Evolutionary conservation across 352 stramenopile genomes (phyloP), one percentile per base, ranked within the genome.

Genomic region (Phytopythium kandeliae): DNA sequence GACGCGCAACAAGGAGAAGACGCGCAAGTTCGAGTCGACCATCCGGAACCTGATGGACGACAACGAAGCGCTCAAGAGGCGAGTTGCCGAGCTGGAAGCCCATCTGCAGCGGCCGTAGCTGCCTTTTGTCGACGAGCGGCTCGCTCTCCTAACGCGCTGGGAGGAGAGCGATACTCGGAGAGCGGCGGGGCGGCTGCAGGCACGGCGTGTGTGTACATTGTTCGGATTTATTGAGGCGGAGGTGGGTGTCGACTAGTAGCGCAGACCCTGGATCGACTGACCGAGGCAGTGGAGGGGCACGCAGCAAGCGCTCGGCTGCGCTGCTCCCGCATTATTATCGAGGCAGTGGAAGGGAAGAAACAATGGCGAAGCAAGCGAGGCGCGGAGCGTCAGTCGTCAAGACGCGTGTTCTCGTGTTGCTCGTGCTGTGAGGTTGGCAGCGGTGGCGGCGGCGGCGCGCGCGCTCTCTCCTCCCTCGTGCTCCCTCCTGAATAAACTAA

Each of bases 1-100:
- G 30, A 89, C 74, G 19, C 69, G 81, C 7, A 85, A 86, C 65
- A 89, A 92, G 59, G 81, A 92, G 48, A 89, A 89, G 62, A 89
- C 72, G 38, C 74, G 75, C 38, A 89, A 89, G 50, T 88, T 85
- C 50, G 81, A 92, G 50, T 68, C 70, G 19, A 89, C 74, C 17
- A 85, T 92, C 63, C 78, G 77, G 35, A 85, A 63, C 26, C 60
- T 92, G 9, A 88, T 86, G 81, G 78, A 89, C 19, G 81, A 89
- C 46, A 89, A 90, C 36, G 72, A 87, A 47, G 51, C 64, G 17
- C 58, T 92, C 15, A 89, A 89, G 54, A 65, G 73, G 55, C 74
- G 74, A 60, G 49, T 92, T 44, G 54, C 70, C 21, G 81, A 92
- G 52, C 57, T 89, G 0, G 80, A 91, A 48, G 59, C 44, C 4